Evolutionary conservation across 257 asterid species (phyloP), one percentile per base, ranked within the genome.

Genomic region (Anisodus tanguticus): DNA sequence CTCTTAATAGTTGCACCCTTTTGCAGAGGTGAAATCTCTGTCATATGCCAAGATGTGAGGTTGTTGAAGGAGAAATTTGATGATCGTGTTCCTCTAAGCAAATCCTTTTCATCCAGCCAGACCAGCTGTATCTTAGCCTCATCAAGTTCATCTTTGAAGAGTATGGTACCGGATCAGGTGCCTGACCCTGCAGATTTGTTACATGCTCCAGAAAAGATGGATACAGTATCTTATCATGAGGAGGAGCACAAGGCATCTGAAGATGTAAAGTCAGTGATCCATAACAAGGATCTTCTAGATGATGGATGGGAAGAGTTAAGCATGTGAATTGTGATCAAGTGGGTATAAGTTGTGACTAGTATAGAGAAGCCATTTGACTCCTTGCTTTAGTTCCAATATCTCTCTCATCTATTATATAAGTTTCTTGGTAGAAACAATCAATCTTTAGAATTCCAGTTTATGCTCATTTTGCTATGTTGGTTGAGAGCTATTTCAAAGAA

Each of bases 11-110:
- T 26, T 77, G 63, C 31, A 77, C 45, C 22, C 78, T 81, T 55
- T 85, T 81, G 86, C 93, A 96, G 98, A 77, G 98, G 99, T 81
- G 99, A 96, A 85, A 92, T 95, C 66, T 92, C 93, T 59, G 97
- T 96, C 31, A 92, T 95, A 84, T 92, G 97, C 87, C 88, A 92
- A 35, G 98, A 96, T 83, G 95, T 92, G 86, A 93, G 86, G 86
- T 79, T 87, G 84, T 85, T 92, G n/a, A 92, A 93, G 82, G 90
- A 89, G 88, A 92, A 85, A 85, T 89, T 91, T 63, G 96, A 95
- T 69, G 91, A 89, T 37, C 85, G 76, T 6, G 89, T 91, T 86
- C 93, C 94, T 0, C 89, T 95, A 2, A 86, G 92, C 89, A 86
- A 92, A 84, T 93, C 93, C 39, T 80, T 88, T 17, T 87, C 85